Conservation (phyloP, 345 rosid species). For the Pistacia integerrima region DNA sequence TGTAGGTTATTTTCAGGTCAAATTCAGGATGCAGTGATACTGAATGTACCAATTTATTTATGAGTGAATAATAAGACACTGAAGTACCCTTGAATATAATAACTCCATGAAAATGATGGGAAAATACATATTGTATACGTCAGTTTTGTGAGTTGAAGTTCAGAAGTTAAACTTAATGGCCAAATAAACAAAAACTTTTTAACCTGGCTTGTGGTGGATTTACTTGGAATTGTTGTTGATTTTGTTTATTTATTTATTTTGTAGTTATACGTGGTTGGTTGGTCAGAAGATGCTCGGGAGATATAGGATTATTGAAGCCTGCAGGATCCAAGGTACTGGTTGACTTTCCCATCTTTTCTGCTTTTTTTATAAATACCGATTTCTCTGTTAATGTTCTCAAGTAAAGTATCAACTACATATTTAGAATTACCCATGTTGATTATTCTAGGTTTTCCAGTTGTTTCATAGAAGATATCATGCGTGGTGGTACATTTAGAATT, state of each 20-base stretch:
- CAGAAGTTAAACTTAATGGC: not conserved
- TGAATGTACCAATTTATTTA: not conserved
- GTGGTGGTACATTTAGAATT: not conserved
- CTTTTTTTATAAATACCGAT: not conserved
- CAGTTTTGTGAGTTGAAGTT: not conserved
- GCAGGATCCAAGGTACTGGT: conserved; percentile 55
- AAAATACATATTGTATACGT: not conserved
- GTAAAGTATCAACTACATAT: not conserved
- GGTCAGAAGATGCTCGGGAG: conserved; percentile 92
- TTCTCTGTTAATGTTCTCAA: not conserved
- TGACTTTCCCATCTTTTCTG: not conserved
- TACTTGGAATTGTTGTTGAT: not conserved
- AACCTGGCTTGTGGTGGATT: not conserved
- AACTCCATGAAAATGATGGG: not conserved
- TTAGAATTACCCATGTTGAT: no score
- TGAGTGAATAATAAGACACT: not conserved
- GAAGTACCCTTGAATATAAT: not conserved
- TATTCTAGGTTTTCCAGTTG: not conserved
- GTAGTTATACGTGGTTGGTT: conserved; percentile 94
- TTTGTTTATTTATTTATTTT: conserved; percentile 10
- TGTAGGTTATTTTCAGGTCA: conserved; percentile 4
- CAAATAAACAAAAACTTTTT: not conserved
- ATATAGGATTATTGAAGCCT: conserved; percentile 60
- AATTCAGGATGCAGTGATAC: not conserved
- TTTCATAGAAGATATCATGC: conserved; percentile 2